Base-by-base conservation (phyloP, 2,329 filamentous ascomycete species). In the Fusarium sp. region DNA sequence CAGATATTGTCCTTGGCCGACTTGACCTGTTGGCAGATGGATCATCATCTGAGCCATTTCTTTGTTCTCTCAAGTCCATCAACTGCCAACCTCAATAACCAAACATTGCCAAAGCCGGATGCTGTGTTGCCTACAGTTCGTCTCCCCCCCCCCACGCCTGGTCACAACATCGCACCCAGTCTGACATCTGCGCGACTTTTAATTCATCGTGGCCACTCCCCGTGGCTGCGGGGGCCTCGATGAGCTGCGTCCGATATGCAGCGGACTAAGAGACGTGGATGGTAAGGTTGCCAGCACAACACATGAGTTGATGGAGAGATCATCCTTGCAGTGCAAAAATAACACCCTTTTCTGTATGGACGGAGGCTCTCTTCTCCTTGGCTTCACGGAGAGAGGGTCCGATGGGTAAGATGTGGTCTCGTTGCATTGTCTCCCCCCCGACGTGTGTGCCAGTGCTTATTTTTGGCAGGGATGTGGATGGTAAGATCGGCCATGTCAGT, bases 101-200 rank as follows among this genome's bases (percentile, higher is more conserved):
- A 63, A 62, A 63, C 33, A 51, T 42, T 56, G 47, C 66, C 45
- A 57, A 70, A 71, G 38, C 63, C 36, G 68, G 36, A 47, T 54
- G 35, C 49, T 51, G 52, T 68, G 54, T 65, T 20, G 24, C 38
- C 61, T 44, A 62, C 39, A 41, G 45, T 51, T 52, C 26, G 6
- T 39, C 20, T 31, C 45, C 24, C 28, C 18, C 44, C 36, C 70
- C 35, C 61, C 55, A 36, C 31, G 39, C 26, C 39, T 57, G 51
- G 57, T 49, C 65, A 54, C 38, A 41, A 51, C 62, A 39, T 58
- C 49, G 33, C 38, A 22, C 31, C 7, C 39, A 55, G 70, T 58
- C 70, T 70, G 52, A 73, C 48, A 61, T 42, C 41, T 77, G 76
- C 74, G 75, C 74, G 75, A 77, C 76, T 78, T 77, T 77, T 68